A percentile compares a stretch with the other conserved stretches of the same genome.
These are phyloP conservation scores for Psidium guajava DNA, from an alignment of 345 rosid species.

Conservation along the genomic window DNA sequence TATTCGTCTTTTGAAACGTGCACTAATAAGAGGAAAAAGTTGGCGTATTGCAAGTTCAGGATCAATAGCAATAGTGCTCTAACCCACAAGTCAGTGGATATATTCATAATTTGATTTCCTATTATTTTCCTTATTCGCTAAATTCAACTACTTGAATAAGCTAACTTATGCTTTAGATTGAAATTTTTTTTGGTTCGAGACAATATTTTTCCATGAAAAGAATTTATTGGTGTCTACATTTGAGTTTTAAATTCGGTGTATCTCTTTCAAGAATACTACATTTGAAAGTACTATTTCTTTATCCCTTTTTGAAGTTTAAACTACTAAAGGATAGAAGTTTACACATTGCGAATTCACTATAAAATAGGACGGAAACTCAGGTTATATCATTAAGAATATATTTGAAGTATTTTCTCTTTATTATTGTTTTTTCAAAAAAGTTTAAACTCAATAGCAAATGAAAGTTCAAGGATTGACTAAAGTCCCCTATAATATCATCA, in stretches of 20 bases:
- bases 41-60: neutral
- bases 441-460: too few species aligned
- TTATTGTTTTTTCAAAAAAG: too few species aligned
- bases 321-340: neutral
- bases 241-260: neutral
- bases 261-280: neutral
- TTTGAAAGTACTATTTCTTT: neutral
- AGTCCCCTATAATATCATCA: too few species aligned
- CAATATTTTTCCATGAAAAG: neutral
- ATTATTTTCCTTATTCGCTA: rapidly evolving
- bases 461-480: too few species aligned
- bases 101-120: neutral
- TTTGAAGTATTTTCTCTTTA: too few species aligned
- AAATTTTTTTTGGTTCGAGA: neutral
- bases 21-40: too few species aligned
- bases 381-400: neutral
- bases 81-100: neutral
- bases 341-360: neutral
- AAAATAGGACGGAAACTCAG: neutral
- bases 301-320: neutral
- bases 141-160: neutral
- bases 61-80: neutral
- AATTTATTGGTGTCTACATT: neutral
- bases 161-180: neutral
- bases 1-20: too few species aligned